Evolutionary conservation across 192 early-diverging fungal species (phyloP).

Genomic region (Coemansia sp.): DNA sequence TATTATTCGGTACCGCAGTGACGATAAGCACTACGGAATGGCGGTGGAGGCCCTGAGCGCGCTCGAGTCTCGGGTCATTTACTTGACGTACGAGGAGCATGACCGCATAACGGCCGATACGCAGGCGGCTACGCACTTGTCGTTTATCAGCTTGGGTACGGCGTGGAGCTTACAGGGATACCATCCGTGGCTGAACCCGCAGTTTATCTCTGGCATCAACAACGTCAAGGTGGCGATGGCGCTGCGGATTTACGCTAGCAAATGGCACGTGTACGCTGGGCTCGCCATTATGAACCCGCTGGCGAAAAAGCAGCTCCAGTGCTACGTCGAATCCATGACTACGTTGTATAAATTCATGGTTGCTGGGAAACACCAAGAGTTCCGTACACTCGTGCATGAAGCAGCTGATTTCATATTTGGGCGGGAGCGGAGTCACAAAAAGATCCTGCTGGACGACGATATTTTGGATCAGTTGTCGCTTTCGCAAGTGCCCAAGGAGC

Average conservation of each 20-base stretch:
- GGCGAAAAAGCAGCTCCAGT: slow-evolving; percentile 80
- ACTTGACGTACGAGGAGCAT: slow-evolving; percentile 81
- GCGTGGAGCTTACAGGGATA: slow-evolving; percentile 83
- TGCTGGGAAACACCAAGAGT: slow-evolving; percentile 77
- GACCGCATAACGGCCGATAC: slow-evolving; percentile 97
- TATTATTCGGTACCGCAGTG: slow-evolving; percentile 76
- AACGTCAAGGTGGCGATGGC: slow-evolving; percentile 96
- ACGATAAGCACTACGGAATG: slow-evolving; percentile 60
- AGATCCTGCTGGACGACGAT: slow-evolving; percentile 78
- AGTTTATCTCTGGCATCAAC: slow-evolving; percentile 92
- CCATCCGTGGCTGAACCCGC: slow-evolving; percentile 90
- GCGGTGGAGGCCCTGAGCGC: slow-evolving; percentile 68
- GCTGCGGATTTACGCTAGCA: slow-evolving; percentile 89
- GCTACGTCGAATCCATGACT: slow-evolving; percentile 86
- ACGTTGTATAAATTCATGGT: slow-evolving; percentile 97
- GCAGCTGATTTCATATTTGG: slow-evolving; percentile 89
- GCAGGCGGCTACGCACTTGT: slow-evolving; percentile 94
- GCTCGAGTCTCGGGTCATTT: slow-evolving; percentile 81
- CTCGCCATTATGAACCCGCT: slow-evolving; percentile 91
- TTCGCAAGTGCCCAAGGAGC: slow-evolving; percentile 71
- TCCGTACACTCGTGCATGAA: slow-evolving; percentile 67
- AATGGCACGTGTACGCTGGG: slow-evolving; percentile 98
- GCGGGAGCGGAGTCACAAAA: slow-evolving; percentile 58
- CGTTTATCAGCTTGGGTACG: slow-evolving; percentile 92
- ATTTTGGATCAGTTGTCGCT: slow-evolving; percentile 87